Conservation (phyloP, 2,329 filamentous ascomycete genomes). For the Pseudocercospora musae region DNA sequence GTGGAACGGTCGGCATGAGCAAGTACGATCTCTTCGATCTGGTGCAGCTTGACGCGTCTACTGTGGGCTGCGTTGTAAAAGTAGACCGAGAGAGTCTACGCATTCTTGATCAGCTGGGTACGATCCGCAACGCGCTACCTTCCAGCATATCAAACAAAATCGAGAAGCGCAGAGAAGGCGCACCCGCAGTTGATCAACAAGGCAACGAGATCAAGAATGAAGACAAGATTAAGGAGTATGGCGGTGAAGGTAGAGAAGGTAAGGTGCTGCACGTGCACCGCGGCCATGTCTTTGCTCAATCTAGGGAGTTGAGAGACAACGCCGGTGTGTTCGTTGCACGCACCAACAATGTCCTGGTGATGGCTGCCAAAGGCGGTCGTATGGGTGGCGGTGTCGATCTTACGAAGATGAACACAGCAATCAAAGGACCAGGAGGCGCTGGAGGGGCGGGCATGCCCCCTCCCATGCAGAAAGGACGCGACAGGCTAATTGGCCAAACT, state of each 20-base stretch:
- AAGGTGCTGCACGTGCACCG: conserved; percentile 92
- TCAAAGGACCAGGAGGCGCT: conserved; percentile 58
- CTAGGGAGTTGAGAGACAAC: conserved; percentile 78
- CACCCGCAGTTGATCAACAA: conserved; percentile 87
- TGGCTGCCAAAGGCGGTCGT: conserved; percentile 90
- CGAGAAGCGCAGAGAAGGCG: conserved; percentile 68
- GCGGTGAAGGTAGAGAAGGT: conserved; percentile 79
- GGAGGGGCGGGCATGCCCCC: conserved; percentile 61
- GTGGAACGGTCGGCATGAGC: conserved; percentile 77
- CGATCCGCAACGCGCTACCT: conserved; percentile 75
- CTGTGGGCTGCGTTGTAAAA: conserved; percentile 89
- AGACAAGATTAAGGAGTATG: conserved; percentile 87
- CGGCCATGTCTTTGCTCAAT: conserved; percentile 87
- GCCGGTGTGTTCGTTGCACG: conserved; percentile 85
- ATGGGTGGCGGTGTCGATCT: conserved; percentile 67
- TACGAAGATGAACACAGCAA: conserved; percentile 85
- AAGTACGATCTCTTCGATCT: conserved; percentile 91
- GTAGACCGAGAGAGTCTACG: conserved; percentile 90
- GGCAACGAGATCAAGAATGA: conserved; percentile 89
- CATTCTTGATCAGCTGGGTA: conserved; percentile 86
- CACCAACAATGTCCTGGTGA: conserved; percentile 78
- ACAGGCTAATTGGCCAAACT: conserved; percentile 84
- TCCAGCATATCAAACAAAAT: conserved; percentile 91
- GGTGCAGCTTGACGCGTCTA: conserved; percentile 87
- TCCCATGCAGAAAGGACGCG: conserved; percentile 70